Base-by-base conservation (phyloP, 768 basidiomycete genomes). In the Pholiota microspora region DNA sequence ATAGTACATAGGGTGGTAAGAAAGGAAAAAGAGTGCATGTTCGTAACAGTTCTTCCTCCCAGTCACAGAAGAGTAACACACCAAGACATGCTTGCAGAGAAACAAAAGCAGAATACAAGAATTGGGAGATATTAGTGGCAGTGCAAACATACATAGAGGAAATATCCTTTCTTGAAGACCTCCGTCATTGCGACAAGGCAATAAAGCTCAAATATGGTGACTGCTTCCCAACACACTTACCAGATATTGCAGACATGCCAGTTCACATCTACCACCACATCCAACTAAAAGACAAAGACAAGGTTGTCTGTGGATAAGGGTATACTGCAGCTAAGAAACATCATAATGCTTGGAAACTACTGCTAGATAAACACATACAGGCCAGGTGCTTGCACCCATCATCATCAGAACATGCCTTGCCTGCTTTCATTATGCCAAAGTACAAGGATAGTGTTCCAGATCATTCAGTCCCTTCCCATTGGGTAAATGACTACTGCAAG, bases 311-410 rank as follows among this genome's bases (percentile, higher is more conserved):
- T 1, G 47, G 53, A 0, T 57, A 62, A 0, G 54, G 61, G 0
- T 76, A 75, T 45, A 49, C 63, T 0, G 70, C 65, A 29, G 70
- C 71, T 0, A 51, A 64, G 7, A 71, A 71, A 35, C 74, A 73
- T 28, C 49, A 56, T 0, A 69, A 68, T 0, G 64, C 66, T 0
- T 77, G 72, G 75, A 34, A 62, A 0, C 60, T 29, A 0, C 58
- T 76, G 0, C 58, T 77, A 0, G 51, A 76, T 0, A 57, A 71
- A 25, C 73, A 75, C 45, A 47, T 73, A 0, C 59, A 32, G 15
- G 70, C 67, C 0, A 71, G 74, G 0, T 40, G 61, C 0, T 59
- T 77, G 0, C 51, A 59, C 0, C 64, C 66, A 0, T 77, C 73
- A 0, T 62, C 60, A 0, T 67, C 63, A 0, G 52, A 55, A 0